phyloP scores from a whole-genome alignment of 345 rosid species.

The Adansonia digitata region DNA sequence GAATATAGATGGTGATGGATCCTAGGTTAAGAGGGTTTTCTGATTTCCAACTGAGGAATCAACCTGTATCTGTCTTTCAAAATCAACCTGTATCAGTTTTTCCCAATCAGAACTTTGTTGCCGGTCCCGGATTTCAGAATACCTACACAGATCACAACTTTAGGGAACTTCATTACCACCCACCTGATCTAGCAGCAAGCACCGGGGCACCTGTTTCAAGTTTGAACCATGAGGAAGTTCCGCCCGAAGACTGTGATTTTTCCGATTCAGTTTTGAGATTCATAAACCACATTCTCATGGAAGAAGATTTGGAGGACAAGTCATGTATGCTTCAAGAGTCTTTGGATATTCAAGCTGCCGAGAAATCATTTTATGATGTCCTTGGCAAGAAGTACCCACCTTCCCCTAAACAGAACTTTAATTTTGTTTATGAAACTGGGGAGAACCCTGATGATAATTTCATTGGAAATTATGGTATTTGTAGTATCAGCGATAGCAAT shows the following conservation, averaged over 20 bases:
- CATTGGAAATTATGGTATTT: slow-evolving; percentile 25
- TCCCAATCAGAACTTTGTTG: slow-evolving; percentile 35
- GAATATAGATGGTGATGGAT: slow-evolving; percentile 45
- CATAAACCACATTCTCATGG: slow-evolving; percentile 79
- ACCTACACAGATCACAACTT: slow-evolving; percentile 19
- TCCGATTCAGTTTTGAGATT: slow-evolving; percentile 74
- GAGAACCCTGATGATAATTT: slow-evolving; percentile 31
- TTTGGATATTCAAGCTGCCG: slow-evolving; percentile 80
- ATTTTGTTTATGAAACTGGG: slow-evolving; percentile 16
- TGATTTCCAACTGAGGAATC: slow-evolving; percentile 4
- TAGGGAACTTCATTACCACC: slow-evolving; percentile 30
- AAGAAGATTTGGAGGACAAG: slow-evolving; percentile 65
- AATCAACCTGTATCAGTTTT: slow-evolving; percentile 26
- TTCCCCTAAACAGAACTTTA: slow-evolving; percentile 39
- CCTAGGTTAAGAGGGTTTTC: slow-evolving; percentile 37
- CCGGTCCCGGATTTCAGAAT: slow-evolving; percentile 31
- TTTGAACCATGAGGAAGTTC: slow-evolving; percentile 41
- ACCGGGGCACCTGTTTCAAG: slow-evolving; percentile 1
- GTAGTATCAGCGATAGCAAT: slow-evolving; percentile 12
- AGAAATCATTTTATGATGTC: slow-evolving; percentile 61
- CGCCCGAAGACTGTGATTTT: slow-evolving; percentile 64
- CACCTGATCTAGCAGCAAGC: slow-evolving; percentile 20
- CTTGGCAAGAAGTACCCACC: slow-evolving; percentile 43
- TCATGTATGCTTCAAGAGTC: slow-evolving; percentile 68
- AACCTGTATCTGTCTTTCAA: not conserved